Percentiles rank a stretch among this genome's conserved stretches.
These are phyloP conservation scores for Fusarium neocosmosporiellum DNA, from an alignment of 2,329 filamentous ascomycete species.

Conservation along the genomic window DNA sequence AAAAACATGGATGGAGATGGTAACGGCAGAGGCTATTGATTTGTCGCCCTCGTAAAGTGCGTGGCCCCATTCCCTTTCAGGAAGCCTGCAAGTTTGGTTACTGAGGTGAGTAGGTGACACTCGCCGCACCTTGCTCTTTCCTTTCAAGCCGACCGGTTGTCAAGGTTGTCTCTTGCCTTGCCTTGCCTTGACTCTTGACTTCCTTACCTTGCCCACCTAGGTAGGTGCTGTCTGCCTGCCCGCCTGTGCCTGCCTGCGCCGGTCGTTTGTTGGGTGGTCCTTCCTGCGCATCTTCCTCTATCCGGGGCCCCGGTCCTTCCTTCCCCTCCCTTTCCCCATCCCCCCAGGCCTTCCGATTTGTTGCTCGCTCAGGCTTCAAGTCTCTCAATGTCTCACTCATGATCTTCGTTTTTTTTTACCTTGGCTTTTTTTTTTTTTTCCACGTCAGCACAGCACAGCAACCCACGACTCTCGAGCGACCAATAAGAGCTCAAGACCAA, in stretches of 20 bases:
- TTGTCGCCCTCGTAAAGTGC: neutral
- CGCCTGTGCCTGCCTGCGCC: neutral
- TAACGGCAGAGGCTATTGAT: neutral
- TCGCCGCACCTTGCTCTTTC: neutral
- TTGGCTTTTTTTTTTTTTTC: neutral
- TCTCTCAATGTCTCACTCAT: conserved; percentile 14
- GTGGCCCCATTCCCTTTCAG: conserved; percentile 4
- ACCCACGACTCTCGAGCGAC: neutral
- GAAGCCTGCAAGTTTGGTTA: neutral
- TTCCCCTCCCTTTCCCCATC: neutral
- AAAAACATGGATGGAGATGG: neutral
- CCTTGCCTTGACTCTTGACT: neutral
- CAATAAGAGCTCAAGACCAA: neutral
- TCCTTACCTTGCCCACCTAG: neutral
- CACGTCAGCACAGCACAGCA: neutral
- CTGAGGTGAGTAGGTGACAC: conserved; percentile 2
- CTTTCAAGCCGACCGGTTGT: neutral
- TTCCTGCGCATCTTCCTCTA: conserved; percentile 14
- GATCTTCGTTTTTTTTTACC: conserved; percentile 3
- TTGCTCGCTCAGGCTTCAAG: conserved; percentile 2
- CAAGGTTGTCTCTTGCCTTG: neutral
- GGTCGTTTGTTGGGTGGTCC: neutral
- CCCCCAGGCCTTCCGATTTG: conserved; percentile 27
- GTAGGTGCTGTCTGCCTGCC: neutral
- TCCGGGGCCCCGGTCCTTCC: conserved; percentile 18